A percentile compares a stretch with the other conserved stretches of the same genome.
Evolutionary conservation across 192 early-diverging fungal genomes (phyloP).

Genomic region (Paraglomus brasilianum): DNA sequence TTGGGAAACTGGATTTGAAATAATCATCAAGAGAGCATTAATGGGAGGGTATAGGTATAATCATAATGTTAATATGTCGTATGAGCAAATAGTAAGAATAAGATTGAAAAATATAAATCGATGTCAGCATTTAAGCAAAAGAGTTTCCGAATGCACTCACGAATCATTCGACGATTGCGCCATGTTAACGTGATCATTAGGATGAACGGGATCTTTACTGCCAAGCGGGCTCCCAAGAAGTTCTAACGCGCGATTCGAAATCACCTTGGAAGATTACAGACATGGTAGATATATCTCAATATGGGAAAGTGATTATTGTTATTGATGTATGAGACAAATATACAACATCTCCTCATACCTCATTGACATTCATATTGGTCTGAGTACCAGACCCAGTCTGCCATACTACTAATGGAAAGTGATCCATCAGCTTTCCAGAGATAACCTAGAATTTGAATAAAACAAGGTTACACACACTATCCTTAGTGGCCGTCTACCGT

Average conservation of each 20-base stretch:
- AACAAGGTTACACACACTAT: neutral
- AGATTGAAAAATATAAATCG: too few relatives aligned
- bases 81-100: neutral
- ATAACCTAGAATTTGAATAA: constrained; percentile 62
- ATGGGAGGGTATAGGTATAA: too few relatives aligned
- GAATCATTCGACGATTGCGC: constrained; percentile 98
- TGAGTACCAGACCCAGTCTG: constrained; percentile 98
- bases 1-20: constrained; percentile 73
- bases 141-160: constrained; percentile 47
- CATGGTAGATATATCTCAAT: neutral
- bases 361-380: constrained; percentile 98
- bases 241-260: constrained; percentile 98
- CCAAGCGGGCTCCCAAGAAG: constrained; percentile 89
- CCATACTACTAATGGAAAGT: constrained; percentile 99
- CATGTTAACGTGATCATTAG: constrained; percentile 99
- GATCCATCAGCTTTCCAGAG: constrained; percentile 85
- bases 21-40: constrained; percentile 7
- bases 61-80: neutral
- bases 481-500: neutral
- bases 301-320: constrained; percentile 4
- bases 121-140: constrained; percentile 1
- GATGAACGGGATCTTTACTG: constrained; percentile 93
- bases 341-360: constrained; percentile 36
- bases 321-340: neutral
- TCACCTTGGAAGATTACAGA: constrained; percentile 64